Evolutionary conservation across 306 rosid species (phyloP).

Genomic region (Hylodesmum podocarpum): DNA sequence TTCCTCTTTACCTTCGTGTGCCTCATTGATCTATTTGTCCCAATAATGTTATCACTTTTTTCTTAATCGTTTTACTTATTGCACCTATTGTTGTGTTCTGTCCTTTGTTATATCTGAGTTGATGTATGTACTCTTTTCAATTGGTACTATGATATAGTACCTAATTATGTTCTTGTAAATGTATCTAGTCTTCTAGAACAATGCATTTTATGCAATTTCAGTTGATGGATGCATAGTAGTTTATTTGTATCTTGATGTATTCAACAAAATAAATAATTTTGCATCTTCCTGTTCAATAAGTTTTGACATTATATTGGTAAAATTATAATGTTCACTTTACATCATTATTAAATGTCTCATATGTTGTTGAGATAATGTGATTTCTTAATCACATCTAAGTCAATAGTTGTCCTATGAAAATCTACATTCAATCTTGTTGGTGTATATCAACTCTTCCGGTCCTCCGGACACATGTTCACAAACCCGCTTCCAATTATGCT

Average conservation of each 20-base stretch:
- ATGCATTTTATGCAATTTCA: neutral
- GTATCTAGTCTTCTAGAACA: neutral
- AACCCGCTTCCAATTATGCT: no score
- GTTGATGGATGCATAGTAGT: neutral
- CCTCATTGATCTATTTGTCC: conserved; percentile 18
- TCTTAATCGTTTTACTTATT: neutral
- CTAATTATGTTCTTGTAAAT: neutral
- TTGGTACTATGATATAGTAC: neutral
- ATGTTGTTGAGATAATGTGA: no score
- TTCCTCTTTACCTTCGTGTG: conserved; percentile 48
- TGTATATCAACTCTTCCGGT: no score
- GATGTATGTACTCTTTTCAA: neutral
- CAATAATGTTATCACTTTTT: neutral
- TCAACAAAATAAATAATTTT: neutral
- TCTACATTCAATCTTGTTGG: no score
- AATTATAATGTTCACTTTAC: no score
- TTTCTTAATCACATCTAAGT: no score
- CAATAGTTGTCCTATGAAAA: no score
- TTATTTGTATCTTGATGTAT: neutral
- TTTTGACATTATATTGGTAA: no score
- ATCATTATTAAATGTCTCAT: no score
- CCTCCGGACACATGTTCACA: no score
- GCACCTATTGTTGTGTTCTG: neutral
- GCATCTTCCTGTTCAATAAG: neutral
- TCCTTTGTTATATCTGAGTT: neutral